Conservation (phyloP, 305 asterid genomes). For the Rubia peregrina region DNA sequence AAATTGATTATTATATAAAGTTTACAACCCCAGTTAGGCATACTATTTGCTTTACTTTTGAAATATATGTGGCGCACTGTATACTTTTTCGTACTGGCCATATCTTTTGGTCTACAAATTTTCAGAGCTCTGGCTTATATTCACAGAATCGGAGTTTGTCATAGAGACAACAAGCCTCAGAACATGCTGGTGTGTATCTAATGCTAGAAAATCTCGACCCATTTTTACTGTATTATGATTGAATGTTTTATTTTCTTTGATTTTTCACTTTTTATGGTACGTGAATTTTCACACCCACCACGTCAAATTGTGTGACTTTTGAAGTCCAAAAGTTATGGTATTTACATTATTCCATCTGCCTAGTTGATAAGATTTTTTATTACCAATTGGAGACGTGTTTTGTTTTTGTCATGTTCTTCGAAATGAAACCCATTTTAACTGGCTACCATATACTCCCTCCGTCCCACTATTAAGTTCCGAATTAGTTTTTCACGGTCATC, state of each 20-base stretch:
- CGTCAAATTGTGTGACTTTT: constrained; percentile 81
- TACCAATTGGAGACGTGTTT: background rate
- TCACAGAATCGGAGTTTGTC: constrained; percentile 77
- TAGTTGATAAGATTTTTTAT: background rate
- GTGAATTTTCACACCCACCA: constrained; percentile 87
- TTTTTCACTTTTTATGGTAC: constrained; percentile 23
- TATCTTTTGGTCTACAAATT: constrained; percentile 36
- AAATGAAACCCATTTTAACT: background rate
- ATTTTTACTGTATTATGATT: constrained; percentile 8
- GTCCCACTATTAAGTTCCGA: too few species aligned
- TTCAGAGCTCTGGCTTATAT: constrained; percentile 82
- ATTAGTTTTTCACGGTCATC: too few species aligned
- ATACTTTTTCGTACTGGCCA: background rate
- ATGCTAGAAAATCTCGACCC: constrained; percentile 2
- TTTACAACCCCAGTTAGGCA: too few species aligned
- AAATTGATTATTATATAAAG: too few species aligned
- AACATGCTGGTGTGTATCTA: constrained; percentile 59
- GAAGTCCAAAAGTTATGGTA: constrained; percentile 90
- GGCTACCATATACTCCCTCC: too few species aligned
- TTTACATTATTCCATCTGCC: constrained; percentile 8
- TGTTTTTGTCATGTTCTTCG: background rate
- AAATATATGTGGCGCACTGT: background rate
- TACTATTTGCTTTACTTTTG: background rate
- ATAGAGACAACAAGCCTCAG: constrained; percentile 87
- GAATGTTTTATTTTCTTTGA: constrained; percentile 16